These are phyloP conservation scores for Pleurozium schreberi DNA, from an alignment of 225 moss, liverwort and hornwort genomes.

Conservation along the genomic window DNA sequence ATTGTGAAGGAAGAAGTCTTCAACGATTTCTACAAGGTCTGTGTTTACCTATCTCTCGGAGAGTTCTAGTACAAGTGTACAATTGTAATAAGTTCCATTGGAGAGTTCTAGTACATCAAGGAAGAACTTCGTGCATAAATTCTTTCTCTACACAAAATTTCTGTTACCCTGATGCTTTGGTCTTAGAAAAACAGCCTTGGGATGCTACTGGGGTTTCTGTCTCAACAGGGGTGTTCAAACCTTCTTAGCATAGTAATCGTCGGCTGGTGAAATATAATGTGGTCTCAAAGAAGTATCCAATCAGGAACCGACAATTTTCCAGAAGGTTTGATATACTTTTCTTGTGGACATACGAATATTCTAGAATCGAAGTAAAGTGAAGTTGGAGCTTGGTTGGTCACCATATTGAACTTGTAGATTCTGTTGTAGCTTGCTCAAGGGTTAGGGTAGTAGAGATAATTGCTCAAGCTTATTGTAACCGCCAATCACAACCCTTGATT, in stretches of 20 bases:
- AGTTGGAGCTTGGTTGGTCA: background rate
- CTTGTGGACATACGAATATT: background rate
- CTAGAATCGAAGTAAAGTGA: background rate
- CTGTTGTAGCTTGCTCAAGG: background rate
- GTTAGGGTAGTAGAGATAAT: background rate
- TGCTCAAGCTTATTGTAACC: background rate
- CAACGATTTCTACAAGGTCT: conserved; percentile 85
- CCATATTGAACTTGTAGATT: background rate
- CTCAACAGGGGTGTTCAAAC: background rate
- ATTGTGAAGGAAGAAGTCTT: conserved; percentile 92
- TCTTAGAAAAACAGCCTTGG: background rate
- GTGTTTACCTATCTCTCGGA: background rate
- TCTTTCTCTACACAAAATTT: background rate
- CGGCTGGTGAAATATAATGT: background rate
- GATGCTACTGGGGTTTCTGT: background rate
- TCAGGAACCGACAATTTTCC: background rate
- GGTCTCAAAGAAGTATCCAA: background rate
- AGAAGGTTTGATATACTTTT: background rate
- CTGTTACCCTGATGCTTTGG: background rate
- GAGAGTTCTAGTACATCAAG: background rate
- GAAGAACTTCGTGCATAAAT: background rate
- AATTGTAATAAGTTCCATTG: background rate
- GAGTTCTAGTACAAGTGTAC: background rate
- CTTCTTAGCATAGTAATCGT: background rate
- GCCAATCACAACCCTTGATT: background rate